phyloP scores from a whole-genome alignment of 2,329 filamentous ascomycete species.

The Cordyceps cicadae region DNA sequence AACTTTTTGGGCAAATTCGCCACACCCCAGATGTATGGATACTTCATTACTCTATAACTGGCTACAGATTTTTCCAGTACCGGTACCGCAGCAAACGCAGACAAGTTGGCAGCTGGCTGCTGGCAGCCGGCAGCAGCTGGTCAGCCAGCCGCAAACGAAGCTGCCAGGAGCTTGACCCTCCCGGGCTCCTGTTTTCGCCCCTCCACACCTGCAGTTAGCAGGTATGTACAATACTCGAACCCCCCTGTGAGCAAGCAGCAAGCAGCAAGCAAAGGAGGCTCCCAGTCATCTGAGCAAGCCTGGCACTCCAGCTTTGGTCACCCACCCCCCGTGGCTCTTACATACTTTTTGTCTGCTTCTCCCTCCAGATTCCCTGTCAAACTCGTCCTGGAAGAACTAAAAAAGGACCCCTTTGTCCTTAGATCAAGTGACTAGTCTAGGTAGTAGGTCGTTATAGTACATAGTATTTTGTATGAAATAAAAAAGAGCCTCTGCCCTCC shows the following conservation, averaged over 20 bases:
- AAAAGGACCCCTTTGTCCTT: background rate
- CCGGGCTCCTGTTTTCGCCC: background rate
- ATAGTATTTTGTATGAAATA: background rate
- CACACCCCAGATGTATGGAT: background rate
- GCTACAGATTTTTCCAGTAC: background rate
- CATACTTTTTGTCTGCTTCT: background rate
- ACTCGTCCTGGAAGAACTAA: background rate
- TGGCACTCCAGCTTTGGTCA: background rate
- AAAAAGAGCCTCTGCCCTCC: conserved; percentile 9
- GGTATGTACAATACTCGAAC: background rate
- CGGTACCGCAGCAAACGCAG: background rate
- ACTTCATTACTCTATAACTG: too few relatives aligned
- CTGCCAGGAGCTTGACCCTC: conserved; percentile 6
- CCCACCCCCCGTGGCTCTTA: background rate
- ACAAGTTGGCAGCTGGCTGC: background rate
- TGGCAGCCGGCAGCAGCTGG: background rate
- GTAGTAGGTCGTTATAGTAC: too few relatives aligned
- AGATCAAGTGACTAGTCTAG: conserved; percentile 5
- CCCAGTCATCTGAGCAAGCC: background rate
- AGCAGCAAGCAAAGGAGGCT: background rate
- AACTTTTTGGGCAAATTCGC: background rate
- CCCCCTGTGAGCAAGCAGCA: background rate
- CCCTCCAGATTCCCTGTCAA: background rate
- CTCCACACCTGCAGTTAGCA: background rate
- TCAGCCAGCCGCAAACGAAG: background rate